phyloP scores from a whole-genome alignment of 1,284 basidiomycete genomes.

The Malassezia japonica region DNA sequence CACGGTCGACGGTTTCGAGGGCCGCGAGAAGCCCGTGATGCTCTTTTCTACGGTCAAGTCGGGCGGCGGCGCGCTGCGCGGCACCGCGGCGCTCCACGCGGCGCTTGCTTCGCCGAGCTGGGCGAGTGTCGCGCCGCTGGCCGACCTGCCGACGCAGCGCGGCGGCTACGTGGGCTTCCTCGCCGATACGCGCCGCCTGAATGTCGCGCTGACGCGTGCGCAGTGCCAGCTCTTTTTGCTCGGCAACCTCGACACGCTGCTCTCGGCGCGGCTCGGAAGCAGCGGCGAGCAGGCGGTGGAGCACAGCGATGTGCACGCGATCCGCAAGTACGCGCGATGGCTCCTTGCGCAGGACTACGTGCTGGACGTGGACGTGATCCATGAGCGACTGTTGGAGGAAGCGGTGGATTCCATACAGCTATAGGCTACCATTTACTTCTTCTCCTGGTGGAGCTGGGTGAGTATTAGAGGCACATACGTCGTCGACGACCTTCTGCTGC shows the following conservation, averaged over 20 bases:
- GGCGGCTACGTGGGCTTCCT: slow-evolving; percentile 69
- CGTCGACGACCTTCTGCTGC: slow-evolving; percentile 32
- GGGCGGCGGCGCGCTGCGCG: slow-evolving; percentile 51
- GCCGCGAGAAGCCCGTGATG: slow-evolving; percentile 89
- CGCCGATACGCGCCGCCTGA: slow-evolving; percentile 88
- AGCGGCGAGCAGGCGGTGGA: slow-evolving; percentile 20
- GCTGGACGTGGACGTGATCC: slow-evolving; percentile 21
- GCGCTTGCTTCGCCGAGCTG: slow-evolving; percentile 11
- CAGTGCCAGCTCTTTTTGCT: slow-evolving; percentile 79
- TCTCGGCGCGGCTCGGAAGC: slow-evolving; percentile 50
- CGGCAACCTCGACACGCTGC: slow-evolving; percentile 66
- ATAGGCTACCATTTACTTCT: slow-evolving; percentile 20
- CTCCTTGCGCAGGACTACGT: slow-evolving; percentile 19
- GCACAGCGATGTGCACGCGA: slow-evolving; percentile 21
- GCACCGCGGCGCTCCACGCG: slow-evolving; percentile 56
- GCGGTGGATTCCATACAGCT: background rate
- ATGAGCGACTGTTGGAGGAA: slow-evolving; percentile 3
- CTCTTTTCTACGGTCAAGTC: slow-evolving; percentile 85
- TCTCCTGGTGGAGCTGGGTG: slow-evolving; percentile 30
- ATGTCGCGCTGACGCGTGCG: slow-evolving; percentile 91
- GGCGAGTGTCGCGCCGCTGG: slow-evolving; percentile 8
- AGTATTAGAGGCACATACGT: slow-evolving; percentile 22
- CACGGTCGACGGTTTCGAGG: slow-evolving; percentile 90
- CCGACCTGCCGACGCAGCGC: slow-evolving; percentile 48
- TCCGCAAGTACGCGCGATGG: slow-evolving; percentile 20